Percentiles rank a stretch among this genome's conserved stretches.
These are phyloP conservation scores for Phytopythium ostracodes DNA, from an alignment of 352 stramenopile species.

Conservation along the genomic window DNA sequence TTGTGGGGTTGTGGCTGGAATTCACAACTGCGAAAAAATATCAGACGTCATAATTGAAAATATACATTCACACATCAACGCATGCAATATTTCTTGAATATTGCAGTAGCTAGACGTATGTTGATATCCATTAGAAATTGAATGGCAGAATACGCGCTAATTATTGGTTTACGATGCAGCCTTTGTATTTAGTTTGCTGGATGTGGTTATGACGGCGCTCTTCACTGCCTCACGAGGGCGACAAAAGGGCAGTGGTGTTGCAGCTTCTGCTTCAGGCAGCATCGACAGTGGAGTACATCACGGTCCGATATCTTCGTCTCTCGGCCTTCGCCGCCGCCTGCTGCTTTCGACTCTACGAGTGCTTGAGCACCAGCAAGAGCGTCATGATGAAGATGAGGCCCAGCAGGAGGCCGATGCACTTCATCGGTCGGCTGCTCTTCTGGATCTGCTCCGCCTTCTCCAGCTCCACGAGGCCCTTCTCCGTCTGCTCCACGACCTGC, in stretches of 20 bases:
- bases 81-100: too few species aligned
- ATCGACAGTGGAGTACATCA: too few species aligned
- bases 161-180: background rate
- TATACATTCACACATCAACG: too few species aligned
- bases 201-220: too few species aligned
- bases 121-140: too few species aligned
- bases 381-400: conserved; percentile 94
- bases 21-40: background rate
- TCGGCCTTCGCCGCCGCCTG: background rate
- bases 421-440: conserved; percentile 96
- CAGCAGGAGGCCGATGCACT: conserved; percentile 91
- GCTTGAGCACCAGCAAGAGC: conserved; percentile 89
- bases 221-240: too few species aligned
- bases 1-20: too few species aligned
- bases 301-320: background rate
- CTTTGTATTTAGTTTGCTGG: too few species aligned
- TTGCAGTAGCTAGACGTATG: too few species aligned
- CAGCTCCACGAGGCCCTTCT: conserved; percentile 97
- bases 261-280: too few species aligned
- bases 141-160: background rate
- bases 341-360: conserved; percentile 49
- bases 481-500: conserved; percentile 98
- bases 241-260: too few species aligned
- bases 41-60: background rate
- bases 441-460: conserved; percentile 99